Conservation (phyloP, 805 yeast species). For the Starmerella riodocensis region DNA sequence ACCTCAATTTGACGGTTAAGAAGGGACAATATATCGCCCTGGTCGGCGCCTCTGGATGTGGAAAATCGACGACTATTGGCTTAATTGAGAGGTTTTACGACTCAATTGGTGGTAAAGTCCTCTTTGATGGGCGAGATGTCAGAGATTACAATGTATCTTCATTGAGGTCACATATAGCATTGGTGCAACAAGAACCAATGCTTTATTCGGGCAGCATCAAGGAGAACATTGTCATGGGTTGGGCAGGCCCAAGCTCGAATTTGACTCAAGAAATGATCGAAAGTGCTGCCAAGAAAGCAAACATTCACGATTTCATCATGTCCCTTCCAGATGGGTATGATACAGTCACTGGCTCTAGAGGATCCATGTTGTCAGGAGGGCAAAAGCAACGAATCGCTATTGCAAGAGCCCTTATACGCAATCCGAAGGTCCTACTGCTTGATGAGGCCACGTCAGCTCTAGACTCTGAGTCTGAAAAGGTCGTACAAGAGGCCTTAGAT, state of each 20-base stretch:
- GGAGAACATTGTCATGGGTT: background rate
- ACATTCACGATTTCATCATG: background rate
- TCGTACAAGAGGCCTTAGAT: background rate
- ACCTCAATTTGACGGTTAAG: constrained; percentile 37
- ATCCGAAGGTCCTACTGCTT: background rate
- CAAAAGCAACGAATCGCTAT: background rate
- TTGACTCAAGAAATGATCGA: background rate
- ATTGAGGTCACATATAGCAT: background rate
- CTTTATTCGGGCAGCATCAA: background rate
- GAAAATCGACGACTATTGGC: constrained; percentile 47
- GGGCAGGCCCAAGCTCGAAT: background rate
- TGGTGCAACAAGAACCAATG: constrained; percentile 1
- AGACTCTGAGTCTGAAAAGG: background rate
- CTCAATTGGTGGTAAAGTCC: background rate
- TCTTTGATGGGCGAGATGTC: background rate
- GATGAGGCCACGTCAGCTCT: constrained; percentile 1
- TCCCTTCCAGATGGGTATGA: background rate
- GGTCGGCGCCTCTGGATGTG: constrained; percentile 55
- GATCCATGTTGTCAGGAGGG: background rate
- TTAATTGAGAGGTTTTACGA: constrained; percentile 19
- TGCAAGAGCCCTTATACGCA: background rate
- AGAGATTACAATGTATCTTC: background rate
- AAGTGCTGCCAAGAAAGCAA: background rate
- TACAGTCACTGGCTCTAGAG: background rate
- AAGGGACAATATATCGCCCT: constrained; percentile 46